Conservation (phyloP, 352 stramenopile species). For the Pythium diclinum region DNA sequence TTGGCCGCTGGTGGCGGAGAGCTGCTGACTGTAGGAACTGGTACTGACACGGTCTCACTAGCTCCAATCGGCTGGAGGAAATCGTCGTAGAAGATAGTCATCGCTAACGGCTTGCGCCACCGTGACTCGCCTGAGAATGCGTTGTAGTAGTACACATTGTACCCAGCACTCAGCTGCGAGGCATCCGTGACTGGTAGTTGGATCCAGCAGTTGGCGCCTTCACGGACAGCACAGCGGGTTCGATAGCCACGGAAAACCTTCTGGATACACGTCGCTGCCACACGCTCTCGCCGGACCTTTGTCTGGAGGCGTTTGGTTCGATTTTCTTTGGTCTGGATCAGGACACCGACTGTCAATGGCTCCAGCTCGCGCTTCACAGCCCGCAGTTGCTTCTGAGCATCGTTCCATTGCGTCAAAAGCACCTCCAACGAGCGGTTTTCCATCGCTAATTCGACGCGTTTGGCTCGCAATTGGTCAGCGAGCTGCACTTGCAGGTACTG, state of each 20-base stretch:
- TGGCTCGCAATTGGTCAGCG: slow-evolving; percentile 74
- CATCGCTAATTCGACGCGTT: slow-evolving; percentile 63
- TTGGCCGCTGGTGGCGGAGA: background rate
- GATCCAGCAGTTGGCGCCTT: slow-evolving; percentile 82
- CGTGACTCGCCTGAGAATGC: slow-evolving; percentile 66
- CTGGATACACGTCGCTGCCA: slow-evolving; percentile 75
- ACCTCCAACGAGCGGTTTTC: slow-evolving; percentile 50
- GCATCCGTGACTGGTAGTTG: slow-evolving; percentile 34
- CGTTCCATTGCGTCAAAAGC: slow-evolving; percentile 51
- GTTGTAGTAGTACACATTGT: slow-evolving; percentile 76
- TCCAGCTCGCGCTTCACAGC: slow-evolving; percentile 74
- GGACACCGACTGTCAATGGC: slow-evolving; percentile 80
- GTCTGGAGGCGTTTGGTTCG: slow-evolving; percentile 63
- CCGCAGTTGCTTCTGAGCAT: slow-evolving; percentile 69
- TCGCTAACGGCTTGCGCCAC: slow-evolving; percentile 60
- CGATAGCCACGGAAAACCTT: slow-evolving; percentile 75
- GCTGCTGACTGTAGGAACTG: background rate
- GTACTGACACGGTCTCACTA: background rate
- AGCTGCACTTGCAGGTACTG: slow-evolving; percentile 91
- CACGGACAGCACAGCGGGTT: slow-evolving; percentile 54
- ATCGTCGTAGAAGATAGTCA: slow-evolving; percentile 69
- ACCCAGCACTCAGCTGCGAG: slow-evolving; percentile 11
- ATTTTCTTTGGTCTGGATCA: slow-evolving; percentile 71
- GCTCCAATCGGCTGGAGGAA: slow-evolving; percentile 40
- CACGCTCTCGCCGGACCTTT: slow-evolving; percentile 62